Evolutionary conservation across 495 filamentous ascomycete genomes (phyloP).

Genomic region (Penicillium waksmanii): DNA sequence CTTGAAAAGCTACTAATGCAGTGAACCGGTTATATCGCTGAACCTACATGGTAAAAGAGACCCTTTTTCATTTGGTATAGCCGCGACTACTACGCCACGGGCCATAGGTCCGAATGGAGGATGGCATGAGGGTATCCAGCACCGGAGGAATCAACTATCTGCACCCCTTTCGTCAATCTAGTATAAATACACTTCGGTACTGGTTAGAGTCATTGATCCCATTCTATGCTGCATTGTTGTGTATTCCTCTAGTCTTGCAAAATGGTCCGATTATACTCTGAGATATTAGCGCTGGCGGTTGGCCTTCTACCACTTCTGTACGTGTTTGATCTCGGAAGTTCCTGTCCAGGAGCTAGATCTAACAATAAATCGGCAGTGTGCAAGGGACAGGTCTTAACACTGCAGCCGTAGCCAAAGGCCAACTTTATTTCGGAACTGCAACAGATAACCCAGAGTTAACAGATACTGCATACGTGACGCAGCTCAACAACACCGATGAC

Average conservation of each 20-base stretch:
- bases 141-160: conserved; percentile 1
- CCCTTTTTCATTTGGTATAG: conserved; percentile 14
- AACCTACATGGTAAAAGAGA: not conserved
- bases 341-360: not conserved
- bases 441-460: conserved; percentile 58
- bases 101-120: conserved; percentile 20
- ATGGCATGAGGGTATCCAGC: conserved; percentile 13
- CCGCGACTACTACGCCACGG: conserved; percentile 34
- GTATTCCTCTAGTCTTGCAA: conserved; percentile 2
- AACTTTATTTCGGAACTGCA: conserved; percentile 62
- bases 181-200: not conserved
- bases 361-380: conserved; percentile 14
- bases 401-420: conserved; percentile 55
- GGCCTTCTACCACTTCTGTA: conserved; percentile 33
- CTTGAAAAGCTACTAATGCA: not conserved
- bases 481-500: conserved; percentile 53
- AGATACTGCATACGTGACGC: conserved; percentile 51
- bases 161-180: not conserved
- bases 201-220: not conserved
- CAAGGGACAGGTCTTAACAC: conserved; percentile 45
- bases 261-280: conserved; percentile 30
- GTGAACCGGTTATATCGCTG: not conserved
- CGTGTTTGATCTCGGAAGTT: conserved; percentile 5
- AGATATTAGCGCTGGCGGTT: conserved; percentile 30
- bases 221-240: not conserved